Base-by-base conservation (phyloP, 2,329 filamentous ascomycete genomes). In the Onygena corvina region DNA sequence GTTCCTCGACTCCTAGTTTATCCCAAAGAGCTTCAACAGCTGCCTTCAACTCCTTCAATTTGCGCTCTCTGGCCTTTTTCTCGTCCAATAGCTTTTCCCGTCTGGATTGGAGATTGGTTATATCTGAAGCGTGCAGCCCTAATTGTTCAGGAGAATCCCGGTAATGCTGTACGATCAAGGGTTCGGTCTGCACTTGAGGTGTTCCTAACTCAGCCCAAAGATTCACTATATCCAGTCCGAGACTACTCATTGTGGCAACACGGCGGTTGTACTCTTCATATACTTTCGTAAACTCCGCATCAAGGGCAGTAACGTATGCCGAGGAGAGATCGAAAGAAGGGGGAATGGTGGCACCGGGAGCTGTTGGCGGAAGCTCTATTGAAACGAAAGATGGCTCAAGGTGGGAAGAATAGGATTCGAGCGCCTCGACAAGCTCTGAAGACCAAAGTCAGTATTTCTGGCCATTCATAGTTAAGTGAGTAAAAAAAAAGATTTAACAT, bases 161-260 rank as follows among this genome's bases (percentile, higher is more conserved):
- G 64, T 94, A 90, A 65, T 84, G 81, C 65, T 95, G 84, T 52
- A 98, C 83, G 54, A 98, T 93, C 16, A 79, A 75, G 50, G 76
- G 77, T 61, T 98, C 92, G 12, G 90, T 93, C 64, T 96, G 90
- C 23, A 85, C 86, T 63, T 95, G 89, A 0, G 92, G 89, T 1
- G 86, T 94, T 36, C 92, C 92, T 7, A 98, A 79, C 66, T 98
- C 92, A 0, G 86, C 90, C 89, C 92, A 98, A 0, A 98, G 76
- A 58, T 87, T 84, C 59, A 98, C 92, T 52, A 94, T 90, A 53
- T 92, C 81, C 59, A 94, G 85, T 34, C 80, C 81, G 2, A 86
- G 67, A 16, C 80, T 69, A 65, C 86, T 80, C 11, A 96, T 88
- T 0, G 78, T 79, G 25, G 77, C 76, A 38, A 94, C 75, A 44